Percentiles rank a stretch among this genome's conserved stretches.
Evolutionary conservation across 495 filamentous ascomycete genomes (phyloP).

Genomic region (Podospora conica): DNA sequence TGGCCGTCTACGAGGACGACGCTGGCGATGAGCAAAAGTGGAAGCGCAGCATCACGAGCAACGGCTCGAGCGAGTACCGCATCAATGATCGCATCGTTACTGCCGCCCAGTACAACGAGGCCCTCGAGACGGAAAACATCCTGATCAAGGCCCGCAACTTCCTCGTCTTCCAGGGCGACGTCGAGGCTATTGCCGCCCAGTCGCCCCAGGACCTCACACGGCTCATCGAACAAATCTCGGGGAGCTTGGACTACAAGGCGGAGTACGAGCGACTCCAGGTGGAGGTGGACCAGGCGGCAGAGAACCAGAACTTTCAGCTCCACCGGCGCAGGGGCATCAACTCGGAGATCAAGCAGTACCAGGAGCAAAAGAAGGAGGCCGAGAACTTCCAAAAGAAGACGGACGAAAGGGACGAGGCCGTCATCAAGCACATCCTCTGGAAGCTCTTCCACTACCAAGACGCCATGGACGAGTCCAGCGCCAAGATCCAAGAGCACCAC

Average conservation of each 20-base stretch:
- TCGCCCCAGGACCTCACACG: constrained; percentile 90
- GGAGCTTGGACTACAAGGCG: constrained; percentile 88
- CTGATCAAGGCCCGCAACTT: constrained; percentile 97
- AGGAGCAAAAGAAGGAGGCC: constrained; percentile 93
- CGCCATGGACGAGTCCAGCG: constrained; percentile 83
- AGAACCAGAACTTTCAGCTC: constrained; percentile 81
- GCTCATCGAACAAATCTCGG: constrained; percentile 95
- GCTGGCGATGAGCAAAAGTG: constrained; percentile 91
- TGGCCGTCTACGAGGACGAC: constrained; percentile 98
- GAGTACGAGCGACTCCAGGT: constrained; percentile 87
- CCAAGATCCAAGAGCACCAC: constrained; percentile 88
- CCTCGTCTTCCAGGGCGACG: constrained; percentile 96
- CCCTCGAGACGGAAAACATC: constrained; percentile 89
- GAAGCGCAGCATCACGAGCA: constrained; percentile 88
- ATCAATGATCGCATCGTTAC: constrained; percentile 90
- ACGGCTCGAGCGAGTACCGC: constrained; percentile 87
- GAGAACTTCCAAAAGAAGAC: constrained; percentile 85
- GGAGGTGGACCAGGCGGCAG: constrained; percentile 77
- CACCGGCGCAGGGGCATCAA: constrained; percentile 90
- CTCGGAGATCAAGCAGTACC: constrained; percentile 94
- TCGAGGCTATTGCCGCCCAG: constrained; percentile 95
- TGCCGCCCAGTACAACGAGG: constrained; percentile 88
- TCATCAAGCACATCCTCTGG: constrained; percentile 93
- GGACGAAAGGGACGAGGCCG: constrained; percentile 82
- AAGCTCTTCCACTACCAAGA: constrained; percentile 95